Conservation (phyloP, 768 basidiomycete genomes). For the Amanita polypyramis region DNA sequence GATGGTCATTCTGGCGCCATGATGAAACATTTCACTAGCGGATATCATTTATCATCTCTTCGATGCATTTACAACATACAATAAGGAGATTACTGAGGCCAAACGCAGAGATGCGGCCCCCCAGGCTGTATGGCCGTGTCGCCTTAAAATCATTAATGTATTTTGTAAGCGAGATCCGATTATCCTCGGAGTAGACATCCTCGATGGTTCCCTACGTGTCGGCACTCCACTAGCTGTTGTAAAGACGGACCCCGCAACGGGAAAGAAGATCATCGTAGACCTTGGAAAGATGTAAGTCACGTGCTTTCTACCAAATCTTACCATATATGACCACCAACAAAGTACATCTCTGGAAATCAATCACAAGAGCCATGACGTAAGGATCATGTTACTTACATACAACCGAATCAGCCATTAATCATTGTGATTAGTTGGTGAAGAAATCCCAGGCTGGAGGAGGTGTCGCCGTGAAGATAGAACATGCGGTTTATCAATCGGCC, state of each 20-base stretch:
- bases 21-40: slow-evolving; percentile 38
- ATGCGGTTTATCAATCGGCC: slow-evolving; percentile 89
- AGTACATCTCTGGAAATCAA: slow-evolving; percentile 98
- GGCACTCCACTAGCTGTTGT: slow-evolving; percentile 96
- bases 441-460: slow-evolving; percentile 92
- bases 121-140: slow-evolving; percentile 94
- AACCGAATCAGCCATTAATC: slow-evolving; percentile 1
- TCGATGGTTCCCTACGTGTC: slow-evolving; percentile 82
- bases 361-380: slow-evolving; percentile 77
- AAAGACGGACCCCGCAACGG: slow-evolving; percentile 76
- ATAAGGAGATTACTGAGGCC: slow-evolving; percentile 84
- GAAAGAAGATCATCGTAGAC: slow-evolving; percentile 84
- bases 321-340: slow-evolving; percentile 8
- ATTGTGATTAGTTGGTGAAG: slow-evolving; percentile 63
- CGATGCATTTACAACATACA: slow-evolving; percentile 92
- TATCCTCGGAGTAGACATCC: slow-evolving; percentile 91
- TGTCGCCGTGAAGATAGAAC: slow-evolving; percentile 97
- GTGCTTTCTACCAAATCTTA: neutral
- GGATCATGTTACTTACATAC: slow-evolving; percentile 13
- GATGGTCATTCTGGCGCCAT: neutral
- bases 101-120: slow-evolving; percentile 87
- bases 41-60: slow-evolving; percentile 99
- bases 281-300: slow-evolving; percentile 85
- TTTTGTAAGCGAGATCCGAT: slow-evolving; percentile 98
- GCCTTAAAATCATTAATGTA: slow-evolving; percentile 84